phyloP scores from a whole-genome alignment of 1,284 basidiomycete genomes.

The Mycocalia duriaeana region DNA sequence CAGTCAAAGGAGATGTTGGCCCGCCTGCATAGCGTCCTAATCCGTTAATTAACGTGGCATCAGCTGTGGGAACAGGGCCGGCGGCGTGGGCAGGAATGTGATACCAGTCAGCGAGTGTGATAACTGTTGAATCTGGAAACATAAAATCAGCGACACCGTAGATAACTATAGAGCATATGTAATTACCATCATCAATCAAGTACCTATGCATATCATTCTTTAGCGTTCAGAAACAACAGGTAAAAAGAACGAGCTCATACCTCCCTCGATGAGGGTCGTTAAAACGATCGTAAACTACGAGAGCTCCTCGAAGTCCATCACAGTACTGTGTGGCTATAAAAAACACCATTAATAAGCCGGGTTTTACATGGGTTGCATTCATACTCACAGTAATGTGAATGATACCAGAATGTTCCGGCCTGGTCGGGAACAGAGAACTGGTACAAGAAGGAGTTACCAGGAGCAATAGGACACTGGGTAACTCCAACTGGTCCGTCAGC shows the following conservation, averaged over 20 bases:
- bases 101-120: constrained; percentile 9
- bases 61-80: constrained; percentile 14
- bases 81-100: constrained; percentile 12
- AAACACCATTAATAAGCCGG: constrained; percentile 10
- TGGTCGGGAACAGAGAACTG: constrained; percentile 23
- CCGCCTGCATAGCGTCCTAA: background rate
- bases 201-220: background rate
- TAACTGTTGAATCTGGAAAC: constrained; percentile 18
- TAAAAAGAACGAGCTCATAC: constrained; percentile 26
- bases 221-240: no score
- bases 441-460: constrained; percentile 23
- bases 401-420: constrained; percentile 24
- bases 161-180: background rate
- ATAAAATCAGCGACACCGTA: background rate
- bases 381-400: constrained; percentile 17
- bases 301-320: constrained; percentile 33
- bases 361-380: constrained; percentile 9
- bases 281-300: constrained; percentile 40
- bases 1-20: background rate
- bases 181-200: constrained; percentile 31
- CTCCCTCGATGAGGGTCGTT: constrained; percentile 30
- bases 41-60: background rate
- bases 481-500: constrained; percentile 23
- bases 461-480: constrained; percentile 31
- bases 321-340: constrained; percentile 36